These are phyloP conservation scores for Lentinula aciculospora DNA, from an alignment of 768 basidiomycete genomes.

Conservation along the genomic window DNA sequence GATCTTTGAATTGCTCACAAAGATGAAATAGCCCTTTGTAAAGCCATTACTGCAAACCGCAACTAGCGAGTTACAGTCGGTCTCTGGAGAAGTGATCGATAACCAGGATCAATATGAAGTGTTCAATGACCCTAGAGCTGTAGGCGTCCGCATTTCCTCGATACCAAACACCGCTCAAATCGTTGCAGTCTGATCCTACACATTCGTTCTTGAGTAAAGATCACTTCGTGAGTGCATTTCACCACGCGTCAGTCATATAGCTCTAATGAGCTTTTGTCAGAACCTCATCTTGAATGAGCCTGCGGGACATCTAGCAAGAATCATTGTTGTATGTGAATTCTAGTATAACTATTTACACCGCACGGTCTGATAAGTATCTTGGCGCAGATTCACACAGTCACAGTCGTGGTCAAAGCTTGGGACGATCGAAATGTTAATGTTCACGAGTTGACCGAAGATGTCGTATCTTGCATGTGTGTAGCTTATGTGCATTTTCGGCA, in stretches of 20 bases:
- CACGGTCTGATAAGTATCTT: neutral
- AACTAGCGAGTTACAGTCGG: conserved; percentile 52
- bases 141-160: conserved; percentile 24
- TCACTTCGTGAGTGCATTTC: conserved; percentile 60
- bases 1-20: neutral
- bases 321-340: conserved; percentile 52
- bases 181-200: conserved; percentile 70
- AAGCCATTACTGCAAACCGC: conserved; percentile 74
- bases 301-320: conserved; percentile 67
- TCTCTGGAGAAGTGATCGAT: conserved; percentile 75
- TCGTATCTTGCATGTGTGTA: conserved; percentile 61
- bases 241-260: neutral
- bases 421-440: conserved; percentile 63
- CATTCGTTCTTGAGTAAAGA: conserved; percentile 89
- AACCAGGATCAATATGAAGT: conserved; percentile 82
- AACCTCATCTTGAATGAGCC: conserved; percentile 80
- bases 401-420: conserved; percentile 74
- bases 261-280: conserved; percentile 26
- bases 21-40: conserved; percentile 57
- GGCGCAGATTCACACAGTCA: conserved; percentile 55
- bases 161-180: neutral
- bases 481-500: neutral
- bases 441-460: conserved; percentile 51
- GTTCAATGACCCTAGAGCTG: conserved; percentile 78
- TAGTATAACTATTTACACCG: neutral